Percentiles rank a stretch among this genome's conserved stretches.
phyloP scores from a whole-genome alignment of 2,329 filamentous ascomycete species.

The Corniculantispora saksenae region DNA sequence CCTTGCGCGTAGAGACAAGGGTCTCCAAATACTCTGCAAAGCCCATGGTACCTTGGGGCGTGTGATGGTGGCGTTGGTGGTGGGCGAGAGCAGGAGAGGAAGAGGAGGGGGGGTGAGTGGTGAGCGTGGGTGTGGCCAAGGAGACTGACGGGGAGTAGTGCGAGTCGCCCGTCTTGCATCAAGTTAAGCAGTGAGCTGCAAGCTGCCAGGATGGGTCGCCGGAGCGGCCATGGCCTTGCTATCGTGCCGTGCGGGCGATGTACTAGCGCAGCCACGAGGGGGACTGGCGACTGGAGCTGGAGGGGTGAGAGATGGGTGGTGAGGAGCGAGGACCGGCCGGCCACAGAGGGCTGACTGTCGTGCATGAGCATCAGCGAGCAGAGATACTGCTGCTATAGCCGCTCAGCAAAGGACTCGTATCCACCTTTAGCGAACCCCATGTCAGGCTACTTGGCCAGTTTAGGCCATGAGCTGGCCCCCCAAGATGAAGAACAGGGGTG shows the following conservation, averaged over 20 bases:
- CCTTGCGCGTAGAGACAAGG: slow-evolving; percentile 9
- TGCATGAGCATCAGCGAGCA: slow-evolving; percentile 17
- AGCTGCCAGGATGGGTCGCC: slow-evolving; percentile 1
- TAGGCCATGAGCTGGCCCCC: background rate
- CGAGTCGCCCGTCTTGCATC: background rate
- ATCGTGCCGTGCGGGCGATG: slow-evolving; percentile 11
- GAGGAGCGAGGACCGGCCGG: background rate
- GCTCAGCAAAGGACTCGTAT: slow-evolving; percentile 3
- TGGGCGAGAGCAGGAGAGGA: background rate
- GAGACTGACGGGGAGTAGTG: background rate
- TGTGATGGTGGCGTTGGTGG: background rate
- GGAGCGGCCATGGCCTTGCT: background rate
- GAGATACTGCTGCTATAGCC: slow-evolving; percentile 15
- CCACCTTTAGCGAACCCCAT: slow-evolving; percentile 7
- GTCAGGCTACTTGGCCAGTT: background rate
- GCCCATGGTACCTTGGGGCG: too few species aligned
- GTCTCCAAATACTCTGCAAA: too few species aligned
- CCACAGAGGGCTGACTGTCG: slow-evolving; percentile 11
- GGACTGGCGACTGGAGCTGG: background rate
- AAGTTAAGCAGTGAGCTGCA: slow-evolving; percentile 6
- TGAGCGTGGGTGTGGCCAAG: background rate
- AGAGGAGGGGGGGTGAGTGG: slow-evolving; percentile 2
- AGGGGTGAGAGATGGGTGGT: slow-evolving; percentile 2
- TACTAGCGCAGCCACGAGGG: slow-evolving; percentile 8
- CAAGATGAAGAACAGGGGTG: slow-evolving; percentile 8